Evolutionary conservation across 257 asterid species (phyloP), one percentile per base, ranked within the genome.

Genomic region (Nicotiana tomentosiformis): DNA sequence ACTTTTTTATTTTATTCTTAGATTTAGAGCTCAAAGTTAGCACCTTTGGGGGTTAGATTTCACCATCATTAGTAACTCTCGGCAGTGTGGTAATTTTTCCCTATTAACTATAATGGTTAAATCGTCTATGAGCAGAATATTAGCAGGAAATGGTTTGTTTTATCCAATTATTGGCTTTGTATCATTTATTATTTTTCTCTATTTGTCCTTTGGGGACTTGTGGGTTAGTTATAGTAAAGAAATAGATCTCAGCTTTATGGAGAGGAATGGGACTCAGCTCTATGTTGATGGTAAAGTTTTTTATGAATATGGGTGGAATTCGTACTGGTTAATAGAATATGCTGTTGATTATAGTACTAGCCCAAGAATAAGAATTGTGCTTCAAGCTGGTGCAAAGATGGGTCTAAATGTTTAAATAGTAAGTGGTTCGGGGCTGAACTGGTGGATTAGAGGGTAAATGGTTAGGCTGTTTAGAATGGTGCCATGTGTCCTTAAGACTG

Each of bases 311-410:
- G 99, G 99, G 6, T 96, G 99, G 99, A 96, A 96, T 66, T 96
- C 99, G 79, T 96, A 96, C 77, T 96, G 98, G 99, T 84, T 96
- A 94, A 96, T 96, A 98, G 98, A 94, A 77, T 94, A 94, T 84
- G 95, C 96, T 80, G 98, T 87, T 66, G 99, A 96, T 77, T 91
- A 83, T 11, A 88, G 82, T 33, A 94, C 86, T 7, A 91, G 89
- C 77, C 89, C 87, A 11, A 92, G 91, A 87, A 88, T 94, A 83
- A 87, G 92, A 86, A 86, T 86, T n/a, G 87, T 96, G 85, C 88
- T 96, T 81, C 95, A 93, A 86, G 86, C 91, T 66, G 94, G 97
- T 83, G 98, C 99, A 11, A 94, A 86, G 84, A 96, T 96, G 99
- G 99, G 99, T 1, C 94, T 96, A 37, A 96, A 98, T 82, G 98